Base-by-base conservation (phyloP, 192 early-diverging fungal genomes). In the Coemansia sp. region DNA sequence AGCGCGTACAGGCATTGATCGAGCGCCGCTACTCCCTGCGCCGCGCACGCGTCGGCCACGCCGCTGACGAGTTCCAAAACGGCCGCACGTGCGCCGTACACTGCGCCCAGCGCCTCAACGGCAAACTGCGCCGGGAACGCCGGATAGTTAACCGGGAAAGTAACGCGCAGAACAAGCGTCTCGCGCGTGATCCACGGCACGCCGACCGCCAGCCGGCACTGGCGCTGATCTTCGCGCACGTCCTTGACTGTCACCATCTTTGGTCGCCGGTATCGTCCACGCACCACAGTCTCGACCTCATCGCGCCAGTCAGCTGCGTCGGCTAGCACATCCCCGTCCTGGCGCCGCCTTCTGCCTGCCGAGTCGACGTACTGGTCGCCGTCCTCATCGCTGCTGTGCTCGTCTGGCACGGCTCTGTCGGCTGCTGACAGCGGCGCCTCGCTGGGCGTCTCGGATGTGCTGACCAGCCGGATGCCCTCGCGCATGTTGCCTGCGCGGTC, bases 381-480 rank as follows among this genome's bases (percentile, higher is more conserved):
- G 41, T 67, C 72, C 23, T 74, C 71, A 42, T 74, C 71, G 52
- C 73, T 75, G 57, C 66, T 75, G 42, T 51, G 73, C 54, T 75
- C 73, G 37, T 66, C 39, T 13, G 33, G 8, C 37, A 4, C 19
- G 46, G 40, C 27, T 30, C 39, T 8, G 23, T 48, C 46, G 22
- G 22, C 24, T 2, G 22, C 17, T 17, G 55, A 54, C 10, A 54
- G 17, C 4, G 38, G 49, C 24, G 51, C 25, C 43, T 19, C 46
- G 4, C 21, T 23, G 15, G 19, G 22, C 11, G 46, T 57, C 33
- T 54, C 64, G 9, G 64, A 44, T 23, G 21, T 61, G 55, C 44
- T 48, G 17, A 57, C 54, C 23, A 53, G 43, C 42, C 55, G 49
- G 19, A 61, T 56, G 33, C 61, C 38, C 47, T 51, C 62, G 24